phyloP scores from a whole-genome alignment of 352 stramenopile genomes.

The Globisporangium takayamanum region DNA sequence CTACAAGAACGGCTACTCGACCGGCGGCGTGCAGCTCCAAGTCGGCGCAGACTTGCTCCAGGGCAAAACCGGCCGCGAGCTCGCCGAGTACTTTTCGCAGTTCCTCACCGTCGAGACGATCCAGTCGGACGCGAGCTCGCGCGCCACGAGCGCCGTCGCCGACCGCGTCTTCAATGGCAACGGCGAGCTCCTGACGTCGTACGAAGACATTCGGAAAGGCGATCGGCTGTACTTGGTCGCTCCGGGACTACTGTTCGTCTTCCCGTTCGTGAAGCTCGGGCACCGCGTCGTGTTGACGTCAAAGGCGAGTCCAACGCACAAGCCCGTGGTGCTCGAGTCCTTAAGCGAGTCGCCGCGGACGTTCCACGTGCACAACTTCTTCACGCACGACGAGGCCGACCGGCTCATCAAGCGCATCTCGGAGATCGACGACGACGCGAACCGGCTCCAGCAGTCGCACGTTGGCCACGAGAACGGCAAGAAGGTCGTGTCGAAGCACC shows the following conservation, averaged over 20 bases:
- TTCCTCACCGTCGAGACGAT: conserved; percentile 69
- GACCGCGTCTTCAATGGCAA: conserved; percentile 72
- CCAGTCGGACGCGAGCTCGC: conserved; percentile 2
- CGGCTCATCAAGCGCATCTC: conserved; percentile 72
- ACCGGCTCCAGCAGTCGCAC: conserved; percentile 79
- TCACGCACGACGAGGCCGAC: conserved; percentile 74
- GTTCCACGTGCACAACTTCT: conserved; percentile 87
- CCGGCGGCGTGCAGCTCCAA: conserved; percentile 63
- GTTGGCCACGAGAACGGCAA: conserved; percentile 67
- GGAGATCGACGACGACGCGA: conserved; percentile 73
- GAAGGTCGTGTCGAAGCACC: conserved; percentile 61
- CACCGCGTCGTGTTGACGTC: conserved; percentile 59
- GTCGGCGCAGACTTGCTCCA: conserved; percentile 53
- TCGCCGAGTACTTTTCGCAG: conserved; percentile 77
- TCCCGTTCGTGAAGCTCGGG: conserved; percentile 74
- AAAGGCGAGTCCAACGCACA: conserved; percentile 43
- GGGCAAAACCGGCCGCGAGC: conserved; percentile 35
- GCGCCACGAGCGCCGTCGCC: conserved; percentile 21
- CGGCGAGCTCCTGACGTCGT: conserved; percentile 42
- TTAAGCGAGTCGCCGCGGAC: conserved; percentile 75
- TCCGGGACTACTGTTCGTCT: conserved; percentile 65
- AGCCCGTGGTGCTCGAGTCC: conserved; percentile 66
- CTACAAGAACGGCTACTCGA: conserved; percentile 77
- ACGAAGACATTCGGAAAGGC: conserved; percentile 41
- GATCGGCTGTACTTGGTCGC: conserved; percentile 72